Conservation (phyloP, 257 asterid species). For the Anisodus acutangulus region DNA sequence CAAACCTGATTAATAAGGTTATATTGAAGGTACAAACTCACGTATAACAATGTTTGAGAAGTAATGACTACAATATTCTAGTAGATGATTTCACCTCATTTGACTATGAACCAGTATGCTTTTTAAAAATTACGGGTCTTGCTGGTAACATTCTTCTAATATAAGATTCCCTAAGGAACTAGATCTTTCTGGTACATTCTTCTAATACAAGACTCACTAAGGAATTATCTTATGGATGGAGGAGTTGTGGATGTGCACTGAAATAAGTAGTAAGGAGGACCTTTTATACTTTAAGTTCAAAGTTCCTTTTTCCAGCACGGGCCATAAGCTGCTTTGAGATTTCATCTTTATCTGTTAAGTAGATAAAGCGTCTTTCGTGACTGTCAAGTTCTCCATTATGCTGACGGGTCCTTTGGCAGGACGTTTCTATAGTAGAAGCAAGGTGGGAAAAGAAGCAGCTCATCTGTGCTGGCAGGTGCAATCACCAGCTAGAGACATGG, state of each 20-base stretch:
- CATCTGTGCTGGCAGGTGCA: not conserved
- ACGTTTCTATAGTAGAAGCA: not conserved
- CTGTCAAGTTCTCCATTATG: not conserved
- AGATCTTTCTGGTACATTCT: constrained; percentile 1
- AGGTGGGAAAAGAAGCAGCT: not conserved
- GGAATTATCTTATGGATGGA: not conserved
- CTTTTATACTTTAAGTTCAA: not conserved
- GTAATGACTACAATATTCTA: not conserved
- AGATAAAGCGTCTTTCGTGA: not conserved
- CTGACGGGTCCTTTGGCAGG: not conserved
- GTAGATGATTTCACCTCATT: not conserved
- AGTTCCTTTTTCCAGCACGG: not conserved
- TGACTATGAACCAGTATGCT: not conserved
- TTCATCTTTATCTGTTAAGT: not conserved
- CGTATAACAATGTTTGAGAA: not conserved
- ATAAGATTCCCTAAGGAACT: not conserved
- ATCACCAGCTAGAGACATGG: not conserved
- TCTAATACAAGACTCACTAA: not conserved
- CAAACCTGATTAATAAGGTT: not conserved
- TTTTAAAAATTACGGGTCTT: not conserved
- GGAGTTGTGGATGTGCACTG: constrained; percentile 9
- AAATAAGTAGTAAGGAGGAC: not conserved
- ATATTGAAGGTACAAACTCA: not conserved
- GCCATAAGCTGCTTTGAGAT: not conserved
- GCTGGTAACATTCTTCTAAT: not conserved